These are phyloP conservation scores for Hibiscus trionum DNA, from an alignment of 345 rosid genomes.

Conservation along the genomic window DNA sequence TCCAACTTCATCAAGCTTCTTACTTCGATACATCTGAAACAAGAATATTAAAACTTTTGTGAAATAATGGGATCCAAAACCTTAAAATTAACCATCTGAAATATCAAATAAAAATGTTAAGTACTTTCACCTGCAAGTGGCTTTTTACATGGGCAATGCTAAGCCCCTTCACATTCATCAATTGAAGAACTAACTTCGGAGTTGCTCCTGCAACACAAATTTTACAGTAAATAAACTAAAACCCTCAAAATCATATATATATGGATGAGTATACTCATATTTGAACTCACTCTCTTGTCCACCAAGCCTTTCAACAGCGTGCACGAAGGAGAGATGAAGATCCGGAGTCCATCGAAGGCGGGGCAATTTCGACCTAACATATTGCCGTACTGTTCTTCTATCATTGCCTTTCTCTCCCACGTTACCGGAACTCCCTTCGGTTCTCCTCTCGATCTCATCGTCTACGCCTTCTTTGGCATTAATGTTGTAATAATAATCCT, in stretches of 20 bases:
- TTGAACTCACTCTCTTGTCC: slow-evolving; percentile 72
- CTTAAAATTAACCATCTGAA: neutral
- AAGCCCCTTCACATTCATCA: slow-evolving; percentile 77
- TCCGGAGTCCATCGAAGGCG: slow-evolving; percentile 91
- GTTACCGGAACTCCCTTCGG: slow-evolving; percentile 21
- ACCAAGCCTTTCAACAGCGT: slow-evolving; percentile 77
- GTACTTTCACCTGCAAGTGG: slow-evolving; percentile 62
- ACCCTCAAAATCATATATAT: too few species aligned
- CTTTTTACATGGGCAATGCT: slow-evolving; percentile 93
- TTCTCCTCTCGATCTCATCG: slow-evolving; percentile 15
- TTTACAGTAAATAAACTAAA: too few species aligned
- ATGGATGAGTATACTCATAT: neutral
- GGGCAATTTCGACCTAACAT: slow-evolving; percentile 66
- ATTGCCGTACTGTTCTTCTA: slow-evolving; percentile 47
- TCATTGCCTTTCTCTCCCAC: neutral
- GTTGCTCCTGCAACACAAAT: neutral
- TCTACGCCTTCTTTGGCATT: slow-evolving; percentile 2
- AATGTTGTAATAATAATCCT: neutral
- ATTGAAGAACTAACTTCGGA: slow-evolving; percentile 74
- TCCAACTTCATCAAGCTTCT: slow-evolving; percentile 63
- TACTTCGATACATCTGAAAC: slow-evolving; percentile 75
- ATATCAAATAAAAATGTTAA: neutral
- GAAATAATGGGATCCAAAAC: neutral
- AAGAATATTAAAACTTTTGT: neutral
- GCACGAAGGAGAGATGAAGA: slow-evolving; percentile 70